Evolutionary conservation across 2,329 filamentous ascomycete genomes (phyloP), one percentile per base, ranked within the genome.

Genomic region (Aspergillus vadensis): DNA sequence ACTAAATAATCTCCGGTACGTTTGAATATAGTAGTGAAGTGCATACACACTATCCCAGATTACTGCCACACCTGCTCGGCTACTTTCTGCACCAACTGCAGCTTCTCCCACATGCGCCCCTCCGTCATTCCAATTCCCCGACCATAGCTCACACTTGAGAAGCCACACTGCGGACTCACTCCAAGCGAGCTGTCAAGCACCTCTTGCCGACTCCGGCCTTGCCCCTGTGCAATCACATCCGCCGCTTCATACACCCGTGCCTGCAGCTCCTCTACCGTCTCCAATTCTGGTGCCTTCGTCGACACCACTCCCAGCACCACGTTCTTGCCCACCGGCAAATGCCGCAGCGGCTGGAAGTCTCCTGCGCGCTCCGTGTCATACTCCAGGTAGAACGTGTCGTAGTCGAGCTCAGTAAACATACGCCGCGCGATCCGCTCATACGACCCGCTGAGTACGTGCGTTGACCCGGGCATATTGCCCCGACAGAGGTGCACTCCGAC

Each of bases 401-500:
- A 82, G 51, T 85, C 80, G 19, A 88, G 77, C 60, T 83, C 74
- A 54, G 80, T 77, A 75, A 88, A 88, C 5, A 88, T 80, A 73
- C 83, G 86, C 70, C 83, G 78, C 10, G 86, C 85, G 60, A 88
- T 88, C 58, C 82, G 77, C 68, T 88, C 86, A 74, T 88, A 88
- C 79, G 82, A 23, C 82, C 86, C 69, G 85, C 82, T 61, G 12
- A 60, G 56, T 10, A 63, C 57, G 82, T 81, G 64, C 85, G 87
- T 74, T 83, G 83, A 39, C 38, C 83, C 81, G 59, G 85, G 83
- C 72, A 88, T 88, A 75, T 88, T 88, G 36, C 72, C 74, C 44
- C 66, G 81, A 80, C 89, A 91, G 53, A 91, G 80, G 70, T 92
- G 89, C 32, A 92, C 86, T 25, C 89, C 89, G 1, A 90, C 83